phyloP scores from a whole-genome alignment of 495 filamentous ascomycete genomes.

The Thermochaetoides thermophila region DNA sequence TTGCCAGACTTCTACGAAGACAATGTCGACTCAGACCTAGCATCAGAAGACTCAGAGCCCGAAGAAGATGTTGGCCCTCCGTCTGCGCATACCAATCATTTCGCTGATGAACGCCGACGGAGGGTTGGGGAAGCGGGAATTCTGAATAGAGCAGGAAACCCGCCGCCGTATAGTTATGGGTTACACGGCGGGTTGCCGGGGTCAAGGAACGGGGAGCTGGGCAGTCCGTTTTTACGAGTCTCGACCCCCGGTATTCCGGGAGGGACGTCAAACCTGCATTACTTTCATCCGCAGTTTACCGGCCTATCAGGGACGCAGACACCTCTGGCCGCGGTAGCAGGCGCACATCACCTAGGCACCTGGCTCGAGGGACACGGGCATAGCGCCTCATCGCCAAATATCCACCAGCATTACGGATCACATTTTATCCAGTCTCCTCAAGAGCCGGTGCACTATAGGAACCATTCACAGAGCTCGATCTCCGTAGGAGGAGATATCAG shows the following conservation, averaged over 20 bases:
- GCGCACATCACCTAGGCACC: slow-evolving; percentile 31
- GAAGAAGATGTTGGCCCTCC: slow-evolving; percentile 22
- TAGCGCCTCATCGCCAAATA: slow-evolving; percentile 18
- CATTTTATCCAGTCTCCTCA: neutral
- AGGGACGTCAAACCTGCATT: slow-evolving; percentile 75
- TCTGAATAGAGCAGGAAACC: too few relatives aligned
- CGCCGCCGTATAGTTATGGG: too few relatives aligned
- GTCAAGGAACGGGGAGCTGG: slow-evolving; percentile 31
- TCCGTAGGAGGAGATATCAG: slow-evolving; percentile 27
- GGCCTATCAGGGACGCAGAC: slow-evolving; percentile 75
- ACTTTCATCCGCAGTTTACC: slow-evolving; percentile 75
- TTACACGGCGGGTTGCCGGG: neutral
- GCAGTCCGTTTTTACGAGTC: slow-evolving; percentile 49
- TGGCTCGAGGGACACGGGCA: slow-evolving; percentile 26
- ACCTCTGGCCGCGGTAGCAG: slow-evolving; percentile 75
- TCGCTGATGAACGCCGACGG: slow-evolving; percentile 26
- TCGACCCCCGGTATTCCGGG: slow-evolving; percentile 69
- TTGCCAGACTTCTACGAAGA: slow-evolving; percentile 94
- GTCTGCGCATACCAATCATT: slow-evolving; percentile 20
- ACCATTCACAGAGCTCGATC: slow-evolving; percentile 30
- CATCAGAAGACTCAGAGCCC: slow-evolving; percentile 23
- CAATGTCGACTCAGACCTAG: slow-evolving; percentile 29
- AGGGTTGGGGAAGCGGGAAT: slow-evolving; percentile 15
- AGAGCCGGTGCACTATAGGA: slow-evolving; percentile 21
- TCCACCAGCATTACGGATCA: too few relatives aligned